These are phyloP conservation scores for Ophiostoma quercus DNA, from an alignment of 2,329 filamentous ascomycete genomes.

Conservation along the genomic window DNA sequence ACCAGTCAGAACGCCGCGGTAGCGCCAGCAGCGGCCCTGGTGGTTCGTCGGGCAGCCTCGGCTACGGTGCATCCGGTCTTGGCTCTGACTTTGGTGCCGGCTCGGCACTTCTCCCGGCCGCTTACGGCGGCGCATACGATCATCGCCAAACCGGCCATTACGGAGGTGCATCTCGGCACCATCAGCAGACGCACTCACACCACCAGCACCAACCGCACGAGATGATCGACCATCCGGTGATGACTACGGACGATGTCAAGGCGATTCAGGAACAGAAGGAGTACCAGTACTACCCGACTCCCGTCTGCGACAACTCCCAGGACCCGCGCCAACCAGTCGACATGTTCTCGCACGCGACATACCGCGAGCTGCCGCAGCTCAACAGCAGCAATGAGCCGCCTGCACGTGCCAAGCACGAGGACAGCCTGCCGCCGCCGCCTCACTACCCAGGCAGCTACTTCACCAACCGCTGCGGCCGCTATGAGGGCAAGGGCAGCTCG, in stretches of 20 bases:
- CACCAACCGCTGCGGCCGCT: slow-evolving; percentile 44
- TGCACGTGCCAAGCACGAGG: slow-evolving; percentile 48
- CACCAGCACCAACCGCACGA: slow-evolving; percentile 37
- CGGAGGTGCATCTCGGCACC: slow-evolving; percentile 39
- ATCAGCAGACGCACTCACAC: slow-evolving; percentile 12
- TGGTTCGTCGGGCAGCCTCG: slow-evolving; percentile 58
- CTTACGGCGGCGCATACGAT: slow-evolving; percentile 40
- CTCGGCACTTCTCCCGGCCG: slow-evolving; percentile 39
- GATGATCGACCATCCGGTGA: slow-evolving; percentile 45
- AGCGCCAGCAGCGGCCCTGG: slow-evolving; percentile 63
- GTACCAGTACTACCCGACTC: slow-evolving; percentile 51
- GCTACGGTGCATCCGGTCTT: slow-evolving; percentile 40
- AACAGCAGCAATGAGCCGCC: slow-evolving; percentile 18
- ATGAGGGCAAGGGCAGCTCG: slow-evolving; percentile 50
- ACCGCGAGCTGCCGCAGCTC: slow-evolving; percentile 34
- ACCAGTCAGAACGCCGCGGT: slow-evolving; percentile 63
- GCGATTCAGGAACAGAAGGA: slow-evolving; percentile 45
- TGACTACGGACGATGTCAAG: slow-evolving; percentile 50
- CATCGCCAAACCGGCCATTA: slow-evolving; percentile 40
- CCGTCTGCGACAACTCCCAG: slow-evolving; percentile 46
- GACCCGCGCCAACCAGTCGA: slow-evolving; percentile 45
- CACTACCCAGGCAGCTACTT: slow-evolving; percentile 42
- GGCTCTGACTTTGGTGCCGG: slow-evolving; percentile 38
- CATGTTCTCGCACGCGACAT: slow-evolving; percentile 41
- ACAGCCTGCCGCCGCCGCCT: slow-evolving; percentile 37